Conservation (phyloP, 75 land plant species). For the Cunninghamia lanceolata region DNA sequence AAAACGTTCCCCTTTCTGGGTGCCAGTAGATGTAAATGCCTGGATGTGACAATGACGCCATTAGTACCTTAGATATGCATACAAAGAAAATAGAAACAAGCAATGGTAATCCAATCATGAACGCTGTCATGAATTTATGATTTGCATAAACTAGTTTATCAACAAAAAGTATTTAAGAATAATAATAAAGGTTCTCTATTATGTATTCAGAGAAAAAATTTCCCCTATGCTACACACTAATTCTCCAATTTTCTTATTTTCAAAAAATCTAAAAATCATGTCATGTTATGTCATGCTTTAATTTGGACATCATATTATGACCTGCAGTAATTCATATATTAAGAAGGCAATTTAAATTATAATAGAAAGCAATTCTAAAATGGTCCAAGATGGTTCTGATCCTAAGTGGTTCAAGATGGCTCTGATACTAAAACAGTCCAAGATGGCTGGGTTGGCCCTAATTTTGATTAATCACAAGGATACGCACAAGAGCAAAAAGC, state of each 20-base stretch:
- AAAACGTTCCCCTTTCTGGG: constrained; percentile 61
- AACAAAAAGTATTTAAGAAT: background rate
- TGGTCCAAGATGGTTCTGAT: background rate
- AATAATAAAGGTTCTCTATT: background rate
- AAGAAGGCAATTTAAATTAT: too few relatives aligned
- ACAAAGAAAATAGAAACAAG: background rate
- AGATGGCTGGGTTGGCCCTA: too few relatives aligned
- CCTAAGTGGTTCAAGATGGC: too few relatives aligned
- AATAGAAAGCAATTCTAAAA: background rate
- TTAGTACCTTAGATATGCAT: background rate
- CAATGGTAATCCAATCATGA: background rate
- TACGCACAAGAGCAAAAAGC: too few relatives aligned
- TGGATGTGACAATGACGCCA: constrained; percentile 19
- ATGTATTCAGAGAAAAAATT: background rate
- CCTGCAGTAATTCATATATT: background rate
- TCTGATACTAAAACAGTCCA: too few relatives aligned
- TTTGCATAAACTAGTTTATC: background rate
- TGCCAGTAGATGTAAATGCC: constrained; percentile 71
- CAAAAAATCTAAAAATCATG: background rate
- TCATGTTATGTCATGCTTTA: background rate
- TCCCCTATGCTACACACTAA: background rate
- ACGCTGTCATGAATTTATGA: background rate
- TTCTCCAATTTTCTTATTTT: background rate
- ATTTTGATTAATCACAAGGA: too few relatives aligned
- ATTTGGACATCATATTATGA: background rate